Evolutionary conservation across 2,329 filamentous ascomycete genomes (phyloP).

Genomic region (Claviceps pusilla): DNA sequence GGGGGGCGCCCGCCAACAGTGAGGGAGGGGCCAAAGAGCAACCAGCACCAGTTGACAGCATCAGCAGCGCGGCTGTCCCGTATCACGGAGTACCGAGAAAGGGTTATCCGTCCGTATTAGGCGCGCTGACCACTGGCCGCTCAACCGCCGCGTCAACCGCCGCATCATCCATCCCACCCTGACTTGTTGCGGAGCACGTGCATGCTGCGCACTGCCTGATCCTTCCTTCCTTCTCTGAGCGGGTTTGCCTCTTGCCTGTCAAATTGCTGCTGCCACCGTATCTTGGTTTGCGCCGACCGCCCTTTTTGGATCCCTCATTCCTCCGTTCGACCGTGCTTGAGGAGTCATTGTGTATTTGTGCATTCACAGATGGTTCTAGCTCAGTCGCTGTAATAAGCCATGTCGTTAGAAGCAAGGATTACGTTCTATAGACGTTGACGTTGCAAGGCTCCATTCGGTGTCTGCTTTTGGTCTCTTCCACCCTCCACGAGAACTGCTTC

Average conservation of each 20-base stretch:
- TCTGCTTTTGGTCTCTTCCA: background rate
- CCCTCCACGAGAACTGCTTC: background rate
- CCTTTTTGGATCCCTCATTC: background rate
- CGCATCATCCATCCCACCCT: background rate
- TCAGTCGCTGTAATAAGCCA: background rate
- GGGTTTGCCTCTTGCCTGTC: background rate
- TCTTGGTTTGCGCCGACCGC: background rate
- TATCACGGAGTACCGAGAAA: background rate
- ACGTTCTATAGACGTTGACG: background rate
- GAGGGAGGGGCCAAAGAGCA: conserved; percentile 1
- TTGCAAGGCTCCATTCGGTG: background rate
- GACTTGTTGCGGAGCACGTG: background rate
- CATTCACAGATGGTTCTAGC: background rate
- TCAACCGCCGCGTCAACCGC: background rate
- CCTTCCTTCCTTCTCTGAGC: too few relatives aligned
- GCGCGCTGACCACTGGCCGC: background rate
- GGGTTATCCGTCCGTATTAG: background rate
- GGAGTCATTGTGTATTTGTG: background rate
- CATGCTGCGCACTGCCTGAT: too few relatives aligned
- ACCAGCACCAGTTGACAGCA: background rate
- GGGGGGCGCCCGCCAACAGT: background rate
- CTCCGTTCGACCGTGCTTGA: background rate
- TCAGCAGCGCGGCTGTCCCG: background rate
- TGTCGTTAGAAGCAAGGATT: background rate
- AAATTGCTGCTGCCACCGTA: background rate